Conservation (phyloP, 2,329 filamentous ascomycete genomes). For the Metarhizium brunneum region DNA sequence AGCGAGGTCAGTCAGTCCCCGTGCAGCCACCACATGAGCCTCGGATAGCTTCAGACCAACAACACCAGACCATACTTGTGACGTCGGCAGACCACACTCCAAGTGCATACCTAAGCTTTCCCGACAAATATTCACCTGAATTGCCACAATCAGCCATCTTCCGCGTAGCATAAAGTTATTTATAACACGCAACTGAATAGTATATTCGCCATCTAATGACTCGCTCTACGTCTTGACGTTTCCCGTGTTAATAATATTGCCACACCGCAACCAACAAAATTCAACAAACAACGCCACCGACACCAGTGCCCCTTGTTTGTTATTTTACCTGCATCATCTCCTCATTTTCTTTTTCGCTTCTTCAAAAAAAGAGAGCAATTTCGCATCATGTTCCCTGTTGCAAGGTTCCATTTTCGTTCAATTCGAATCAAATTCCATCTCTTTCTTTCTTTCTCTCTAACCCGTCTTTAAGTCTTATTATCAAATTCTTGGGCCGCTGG, state of each 20-base stretch:
- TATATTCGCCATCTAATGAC: background rate
- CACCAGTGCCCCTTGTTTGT: background rate
- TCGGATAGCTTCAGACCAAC: no score
- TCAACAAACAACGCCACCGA: background rate
- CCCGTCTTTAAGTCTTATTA: slow-evolving; percentile 12
- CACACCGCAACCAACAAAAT: background rate
- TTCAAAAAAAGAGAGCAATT: background rate
- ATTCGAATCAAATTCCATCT: background rate
- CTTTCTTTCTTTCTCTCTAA: background rate
- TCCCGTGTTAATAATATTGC: background rate
- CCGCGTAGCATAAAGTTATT: no score
- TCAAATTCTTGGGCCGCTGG: slow-evolving; percentile 37
- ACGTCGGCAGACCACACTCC: no score
- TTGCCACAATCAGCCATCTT: no score
- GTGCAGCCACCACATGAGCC: no score
- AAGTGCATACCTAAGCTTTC: no score
- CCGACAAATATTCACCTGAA: no score
- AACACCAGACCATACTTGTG: no score
- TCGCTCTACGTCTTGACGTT: background rate
- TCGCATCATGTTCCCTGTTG: background rate
- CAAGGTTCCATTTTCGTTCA: background rate
- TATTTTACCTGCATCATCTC: background rate
- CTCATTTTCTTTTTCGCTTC: background rate
- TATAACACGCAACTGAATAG: background rate
- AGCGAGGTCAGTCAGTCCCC: no score